phyloP scores from a whole-genome alignment of 495 filamentous ascomycete genomes.

The Neurospora tetraspora region DNA sequence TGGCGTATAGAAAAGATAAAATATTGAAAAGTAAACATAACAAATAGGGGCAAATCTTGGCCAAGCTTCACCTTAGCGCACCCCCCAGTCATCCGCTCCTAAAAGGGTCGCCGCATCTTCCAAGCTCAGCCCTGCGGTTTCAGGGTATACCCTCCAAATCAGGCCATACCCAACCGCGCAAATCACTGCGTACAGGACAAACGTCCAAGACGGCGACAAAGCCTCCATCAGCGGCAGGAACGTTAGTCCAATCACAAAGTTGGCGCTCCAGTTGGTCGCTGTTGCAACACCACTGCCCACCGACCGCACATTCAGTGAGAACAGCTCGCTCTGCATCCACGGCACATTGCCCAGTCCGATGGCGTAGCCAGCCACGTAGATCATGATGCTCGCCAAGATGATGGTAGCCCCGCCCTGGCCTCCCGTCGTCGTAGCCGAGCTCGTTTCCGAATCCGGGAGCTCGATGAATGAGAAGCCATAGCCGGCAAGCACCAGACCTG shows the following conservation, averaged over 20 bases:
- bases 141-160: constrained; percentile 69
- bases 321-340: constrained; percentile 90
- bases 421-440: constrained; percentile 13
- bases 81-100: constrained; percentile 62
- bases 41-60: not conserved
- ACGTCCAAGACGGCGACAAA: constrained; percentile 66
- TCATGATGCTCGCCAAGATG: constrained; percentile 60
- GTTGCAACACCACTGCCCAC: constrained; percentile 76
- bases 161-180: constrained; percentile 56
- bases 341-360: constrained; percentile 85
- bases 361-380: constrained; percentile 82
- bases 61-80: constrained; percentile 24
- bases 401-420: constrained; percentile 32
- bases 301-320: constrained; percentile 72
- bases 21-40: not conserved
- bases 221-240: constrained; percentile 81
- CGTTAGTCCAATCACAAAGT: constrained; percentile 78
- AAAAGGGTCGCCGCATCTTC: constrained; percentile 73
- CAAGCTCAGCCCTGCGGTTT: constrained; percentile 69
- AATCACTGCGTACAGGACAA: constrained; percentile 62
- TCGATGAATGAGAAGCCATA: constrained; percentile 55
- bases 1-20: not conserved
- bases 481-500: constrained; percentile 57
- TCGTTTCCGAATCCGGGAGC: constrained; percentile 11
- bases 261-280: constrained; percentile 80